Evolutionary conservation across 345 rosid genomes (phyloP).

Genomic region (Salix udensis): DNA sequence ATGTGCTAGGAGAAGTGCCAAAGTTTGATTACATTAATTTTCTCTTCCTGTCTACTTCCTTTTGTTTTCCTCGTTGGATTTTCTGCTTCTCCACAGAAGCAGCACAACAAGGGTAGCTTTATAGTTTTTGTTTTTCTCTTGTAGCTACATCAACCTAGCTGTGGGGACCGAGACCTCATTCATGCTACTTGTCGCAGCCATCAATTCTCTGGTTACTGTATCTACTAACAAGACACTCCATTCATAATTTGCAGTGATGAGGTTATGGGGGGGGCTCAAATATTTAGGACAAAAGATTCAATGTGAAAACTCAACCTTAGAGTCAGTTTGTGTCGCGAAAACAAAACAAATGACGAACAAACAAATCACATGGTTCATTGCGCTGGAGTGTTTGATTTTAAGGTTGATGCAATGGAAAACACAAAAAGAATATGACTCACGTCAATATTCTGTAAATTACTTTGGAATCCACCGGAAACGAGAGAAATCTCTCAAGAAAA

Average conservation of each 20-base stretch:
- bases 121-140: constrained; percentile 16
- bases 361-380: background rate
- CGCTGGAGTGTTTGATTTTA: background rate
- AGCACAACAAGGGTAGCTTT: constrained; percentile 15
- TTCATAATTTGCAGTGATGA: constrained; percentile 17
- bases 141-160: constrained; percentile 10
- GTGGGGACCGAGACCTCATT: constrained; percentile 43
- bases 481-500: too few species aligned
- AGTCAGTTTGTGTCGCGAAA: too few species aligned
- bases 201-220: constrained; percentile 30
- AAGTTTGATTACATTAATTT: constrained; percentile 11
- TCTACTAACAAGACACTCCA: constrained; percentile 19
- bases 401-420: too few species aligned
- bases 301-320: background rate
- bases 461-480: too few species aligned
- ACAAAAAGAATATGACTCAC: too few species aligned
- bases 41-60: constrained; percentile 20
- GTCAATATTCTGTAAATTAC: too few species aligned
- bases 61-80: constrained; percentile 32
- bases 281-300: background rate
- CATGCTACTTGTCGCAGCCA: constrained; percentile 45
- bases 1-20: constrained; percentile 43
- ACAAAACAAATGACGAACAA: background rate
- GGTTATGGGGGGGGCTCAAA: background rate
- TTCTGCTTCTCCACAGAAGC: constrained; percentile 6